These are phyloP conservation scores for Ceriops tagal DNA, from an alignment of 345 rosid genomes.

Conservation along the genomic window DNA sequence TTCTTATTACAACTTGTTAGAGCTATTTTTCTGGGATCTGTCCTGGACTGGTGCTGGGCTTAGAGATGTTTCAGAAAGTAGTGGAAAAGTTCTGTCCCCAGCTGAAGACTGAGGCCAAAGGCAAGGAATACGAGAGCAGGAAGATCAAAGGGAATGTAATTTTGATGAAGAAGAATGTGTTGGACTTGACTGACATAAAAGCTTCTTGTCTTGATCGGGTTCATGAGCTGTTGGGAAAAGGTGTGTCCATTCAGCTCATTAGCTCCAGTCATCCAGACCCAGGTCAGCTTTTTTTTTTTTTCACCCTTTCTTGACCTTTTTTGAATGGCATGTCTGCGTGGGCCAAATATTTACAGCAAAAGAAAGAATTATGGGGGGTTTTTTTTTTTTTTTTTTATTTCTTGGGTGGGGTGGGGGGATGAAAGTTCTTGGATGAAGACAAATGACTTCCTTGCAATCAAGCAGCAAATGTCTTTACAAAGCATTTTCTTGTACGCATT, in stretches of 20 bases:
- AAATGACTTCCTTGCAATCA: not conserved
- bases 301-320: not conserved
- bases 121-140: conserved; percentile 22
- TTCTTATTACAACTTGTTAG: too few relatives aligned
- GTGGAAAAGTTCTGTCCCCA: conserved; percentile 38
- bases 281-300: conserved; percentile 33
- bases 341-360: not conserved
- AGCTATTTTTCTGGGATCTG: not conserved
- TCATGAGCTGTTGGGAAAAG: conserved; percentile 59
- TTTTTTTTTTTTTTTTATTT: too few relatives aligned
- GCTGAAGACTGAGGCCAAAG: conserved; percentile 23
- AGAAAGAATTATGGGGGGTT: not conserved
- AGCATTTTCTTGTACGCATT: not conserved
- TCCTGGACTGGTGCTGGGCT: not conserved
- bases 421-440: not conserved
- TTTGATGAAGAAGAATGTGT: conserved; percentile 69
- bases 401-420: not conserved
- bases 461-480: not conserved
- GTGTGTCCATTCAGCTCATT: conserved; percentile 63
- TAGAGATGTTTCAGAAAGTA: conserved; percentile 27
- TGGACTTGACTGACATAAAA: conserved; percentile 57
- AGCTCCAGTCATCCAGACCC: conserved; percentile 51
- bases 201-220: conserved; percentile 67
- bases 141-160: conserved; percentile 53
- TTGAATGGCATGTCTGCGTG: not conserved